These are phyloP conservation scores for Nakazawaea wyomingensis DNA, from an alignment of 805 yeast genomes.

Conservation along the genomic window DNA sequence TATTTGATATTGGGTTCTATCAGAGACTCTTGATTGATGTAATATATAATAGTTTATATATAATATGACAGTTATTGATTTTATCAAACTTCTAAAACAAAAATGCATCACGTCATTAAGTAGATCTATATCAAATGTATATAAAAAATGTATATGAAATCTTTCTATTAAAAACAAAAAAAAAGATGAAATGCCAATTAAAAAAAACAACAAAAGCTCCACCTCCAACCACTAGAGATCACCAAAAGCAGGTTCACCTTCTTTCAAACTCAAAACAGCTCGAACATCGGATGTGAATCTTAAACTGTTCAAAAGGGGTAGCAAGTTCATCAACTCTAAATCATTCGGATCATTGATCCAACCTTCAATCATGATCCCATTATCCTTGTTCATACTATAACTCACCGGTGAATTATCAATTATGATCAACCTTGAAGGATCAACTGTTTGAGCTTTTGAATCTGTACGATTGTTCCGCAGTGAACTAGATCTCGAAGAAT, in stretches of 20 bases:
- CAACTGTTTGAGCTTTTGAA: conserved; percentile 30
- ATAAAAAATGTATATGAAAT: neutral
- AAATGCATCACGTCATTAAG: neutral
- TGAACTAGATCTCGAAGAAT: conserved; percentile 10
- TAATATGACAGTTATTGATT: too few species aligned
- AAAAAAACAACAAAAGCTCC: neutral
- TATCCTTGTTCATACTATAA: conserved; percentile 75
- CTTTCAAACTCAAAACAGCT: conserved; percentile 64
- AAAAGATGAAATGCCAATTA: too few species aligned
- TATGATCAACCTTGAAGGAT: conserved; percentile 64
- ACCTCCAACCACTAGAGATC: neutral
- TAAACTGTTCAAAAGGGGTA: conserved; percentile 75
- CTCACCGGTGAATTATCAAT: conserved; percentile 93
- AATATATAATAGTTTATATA: too few species aligned
- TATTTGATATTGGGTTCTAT: neutral
- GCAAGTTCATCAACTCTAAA: conserved; percentile 68
- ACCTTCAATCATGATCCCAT: conserved; percentile 92
- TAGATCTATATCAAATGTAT: neutral
- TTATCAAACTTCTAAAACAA: neutral
- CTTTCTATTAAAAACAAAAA: too few species aligned
- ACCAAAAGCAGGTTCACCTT: conserved; percentile 35
- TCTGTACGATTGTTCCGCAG: conserved; percentile 1
- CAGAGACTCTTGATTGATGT: neutral
- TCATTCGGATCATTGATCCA: conserved; percentile 98
- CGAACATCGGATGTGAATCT: conserved; percentile 83